Conservation (phyloP, 768 basidiomycete genomes). For the Russula virescens region DNA sequence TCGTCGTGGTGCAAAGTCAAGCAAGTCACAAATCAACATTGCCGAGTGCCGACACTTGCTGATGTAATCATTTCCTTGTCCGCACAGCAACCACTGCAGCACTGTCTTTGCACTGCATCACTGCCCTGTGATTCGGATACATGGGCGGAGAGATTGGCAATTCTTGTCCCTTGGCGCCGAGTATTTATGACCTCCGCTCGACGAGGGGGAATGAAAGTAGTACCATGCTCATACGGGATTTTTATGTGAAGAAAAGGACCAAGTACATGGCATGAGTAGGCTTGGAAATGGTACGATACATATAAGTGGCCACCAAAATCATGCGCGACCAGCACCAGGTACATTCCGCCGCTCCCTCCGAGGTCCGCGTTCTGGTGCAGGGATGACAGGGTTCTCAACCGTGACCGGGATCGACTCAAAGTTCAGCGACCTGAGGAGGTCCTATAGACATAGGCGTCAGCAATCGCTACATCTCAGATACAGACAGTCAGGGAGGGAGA, state of each 20-base stretch:
- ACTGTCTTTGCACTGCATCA: too few species aligned
- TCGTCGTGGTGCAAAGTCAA: not conserved
- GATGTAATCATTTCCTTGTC: not conserved
- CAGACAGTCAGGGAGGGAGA: not conserved
- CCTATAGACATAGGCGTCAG: conserved; percentile 39
- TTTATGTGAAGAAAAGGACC: conserved; percentile 2
- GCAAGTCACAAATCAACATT: not conserved
- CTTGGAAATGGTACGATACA: conserved; percentile 3
- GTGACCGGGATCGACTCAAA: conserved; percentile 85
- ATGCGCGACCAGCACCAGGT: conserved; percentile 67
- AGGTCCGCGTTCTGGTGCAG: conserved; percentile 61
- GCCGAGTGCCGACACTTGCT: not conserved
- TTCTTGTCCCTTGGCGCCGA: too few species aligned
- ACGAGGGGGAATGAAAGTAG: not conserved
- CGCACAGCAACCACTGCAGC: too few species aligned
- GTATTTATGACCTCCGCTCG: too few species aligned
- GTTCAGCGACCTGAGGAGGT: conserved; percentile 85
- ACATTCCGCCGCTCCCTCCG: conserved; percentile 74
- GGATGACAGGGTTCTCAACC: conserved; percentile 59
- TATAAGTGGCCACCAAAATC: conserved; percentile 5
- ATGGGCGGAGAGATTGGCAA: too few species aligned
- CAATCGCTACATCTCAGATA: not conserved
- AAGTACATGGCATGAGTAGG: conserved; percentile 10
- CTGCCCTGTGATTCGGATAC: too few species aligned
- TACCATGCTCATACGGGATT: not conserved